These are phyloP conservation scores for Baeospora myosura DNA, from an alignment of 1,284 basidiomycete species.

Conservation along the genomic window DNA sequence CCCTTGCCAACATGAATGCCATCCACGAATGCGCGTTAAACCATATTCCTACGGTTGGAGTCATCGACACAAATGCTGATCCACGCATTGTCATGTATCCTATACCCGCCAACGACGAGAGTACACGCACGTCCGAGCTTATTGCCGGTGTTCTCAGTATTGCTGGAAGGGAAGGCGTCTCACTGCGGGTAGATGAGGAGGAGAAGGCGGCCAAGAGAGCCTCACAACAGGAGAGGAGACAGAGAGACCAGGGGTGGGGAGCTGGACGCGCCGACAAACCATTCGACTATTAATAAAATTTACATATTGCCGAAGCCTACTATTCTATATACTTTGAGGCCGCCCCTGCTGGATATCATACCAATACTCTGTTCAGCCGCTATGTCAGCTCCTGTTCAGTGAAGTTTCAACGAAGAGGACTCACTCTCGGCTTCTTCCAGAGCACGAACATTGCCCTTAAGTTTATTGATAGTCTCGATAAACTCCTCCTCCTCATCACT, in stretches of 20 bases:
- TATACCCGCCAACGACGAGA: slow-evolving; percentile 97
- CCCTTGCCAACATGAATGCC: slow-evolving; percentile 73
- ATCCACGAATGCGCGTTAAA: slow-evolving; percentile 82
- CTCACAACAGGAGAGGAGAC: slow-evolving; percentile 7
- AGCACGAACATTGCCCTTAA: slow-evolving; percentile 82
- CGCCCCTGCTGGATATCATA: slow-evolving; percentile 41
- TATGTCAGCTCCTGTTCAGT: too few species aligned
- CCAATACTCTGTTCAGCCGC: slow-evolving; percentile 50
- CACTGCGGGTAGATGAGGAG: slow-evolving; percentile 23
- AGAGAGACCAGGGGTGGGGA: background rate
- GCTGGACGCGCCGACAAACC: background rate
- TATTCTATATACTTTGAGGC: background rate
- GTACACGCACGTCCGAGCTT: slow-evolving; percentile 82
- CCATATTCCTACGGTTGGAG: slow-evolving; percentile 82
- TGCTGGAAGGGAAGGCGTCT: slow-evolving; percentile 81
- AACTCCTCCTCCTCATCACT: slow-evolving; percentile 98
- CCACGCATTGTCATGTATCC: slow-evolving; percentile 96
- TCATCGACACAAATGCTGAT: slow-evolving; percentile 94
- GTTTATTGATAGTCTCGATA: slow-evolving; percentile 92
- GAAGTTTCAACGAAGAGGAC: too few species aligned
- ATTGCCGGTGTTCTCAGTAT: slow-evolving; percentile 87
- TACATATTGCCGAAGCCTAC: slow-evolving; percentile 5
- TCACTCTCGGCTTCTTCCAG: slow-evolving; percentile 86
- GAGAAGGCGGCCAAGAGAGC: background rate
- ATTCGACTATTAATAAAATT: slow-evolving; percentile 13